Evolutionary conservation across 306 rosid species (phyloP).

Genomic region (Malus orientalis): DNA sequence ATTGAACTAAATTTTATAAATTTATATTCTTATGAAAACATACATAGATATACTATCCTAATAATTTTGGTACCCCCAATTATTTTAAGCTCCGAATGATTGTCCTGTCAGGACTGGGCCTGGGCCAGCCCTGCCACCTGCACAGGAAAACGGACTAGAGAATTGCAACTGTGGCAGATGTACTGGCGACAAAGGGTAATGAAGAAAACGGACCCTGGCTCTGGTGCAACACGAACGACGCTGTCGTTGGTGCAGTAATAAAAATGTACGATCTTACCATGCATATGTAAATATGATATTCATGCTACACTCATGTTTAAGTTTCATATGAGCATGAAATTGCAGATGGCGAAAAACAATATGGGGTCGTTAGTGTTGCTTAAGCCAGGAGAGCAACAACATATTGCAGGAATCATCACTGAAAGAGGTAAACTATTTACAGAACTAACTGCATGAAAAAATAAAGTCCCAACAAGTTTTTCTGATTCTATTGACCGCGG

Average conservation of each 20-base stretch:
- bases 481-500: neutral
- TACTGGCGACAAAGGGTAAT: conserved; percentile 42
- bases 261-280: conserved; percentile 24
- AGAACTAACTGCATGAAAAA: neutral
- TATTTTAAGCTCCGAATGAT: no score
- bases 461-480: neutral
- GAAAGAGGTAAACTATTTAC: conserved; percentile 64
- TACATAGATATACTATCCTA: no score
- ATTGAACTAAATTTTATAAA: no score
- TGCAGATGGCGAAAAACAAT: conserved; percentile 80
- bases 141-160: conserved; percentile 63
- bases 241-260: conserved; percentile 51
- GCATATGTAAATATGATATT: neutral
- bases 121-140: neutral
- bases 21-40: no score
- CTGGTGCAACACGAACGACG: conserved; percentile 54
- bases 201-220: conserved; percentile 66
- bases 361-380: conserved; percentile 69
- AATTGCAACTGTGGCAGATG: conserved; percentile 72
- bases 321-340: neutral
- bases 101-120: no score
- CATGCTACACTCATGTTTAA: neutral
- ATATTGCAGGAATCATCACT: conserved; percentile 78
- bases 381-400: conserved; percentile 49
- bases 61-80: no score